Percentiles rank a stretch among this genome's conserved stretches.
These are phyloP conservation scores for Baorangia bicolor DNA, from an alignment of 768 basidiomycete genomes.

Conservation along the genomic window DNA sequence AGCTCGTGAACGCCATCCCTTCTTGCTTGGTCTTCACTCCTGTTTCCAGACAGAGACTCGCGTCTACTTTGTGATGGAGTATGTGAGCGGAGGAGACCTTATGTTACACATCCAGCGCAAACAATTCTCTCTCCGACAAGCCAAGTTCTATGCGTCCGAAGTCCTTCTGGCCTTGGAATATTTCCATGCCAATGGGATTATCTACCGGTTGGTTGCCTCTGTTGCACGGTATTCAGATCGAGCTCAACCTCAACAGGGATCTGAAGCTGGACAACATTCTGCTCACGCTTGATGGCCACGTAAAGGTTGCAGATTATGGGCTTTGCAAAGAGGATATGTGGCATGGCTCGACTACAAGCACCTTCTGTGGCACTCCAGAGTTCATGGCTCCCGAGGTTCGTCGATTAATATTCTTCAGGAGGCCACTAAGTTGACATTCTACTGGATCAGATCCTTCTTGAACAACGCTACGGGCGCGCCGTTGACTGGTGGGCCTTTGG, in stretches of 20 bases:
- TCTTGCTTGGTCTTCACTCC: slow-evolving; percentile 93
- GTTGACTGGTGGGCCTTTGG: slow-evolving; percentile 99
- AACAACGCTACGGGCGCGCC: slow-evolving; percentile 97
- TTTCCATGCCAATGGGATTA: slow-evolving; percentile 98
- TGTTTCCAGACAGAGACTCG: slow-evolving; percentile 99
- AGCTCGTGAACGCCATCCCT: slow-evolving; percentile 96
- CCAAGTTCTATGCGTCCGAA: slow-evolving; percentile 98
- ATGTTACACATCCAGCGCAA: slow-evolving; percentile 99
- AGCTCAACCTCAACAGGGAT: slow-evolving; percentile 56
- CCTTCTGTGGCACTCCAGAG: slow-evolving; percentile 99
- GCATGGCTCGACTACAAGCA: slow-evolving; percentile 93
- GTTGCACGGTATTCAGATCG: not conserved
- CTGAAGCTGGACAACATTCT: slow-evolving; percentile 98
- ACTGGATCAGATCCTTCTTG: slow-evolving; percentile 80
- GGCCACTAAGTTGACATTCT: slow-evolving; percentile 1
- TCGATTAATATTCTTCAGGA: not conserved
- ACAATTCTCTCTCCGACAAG: slow-evolving; percentile 97
- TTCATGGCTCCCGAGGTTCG: slow-evolving; percentile 99
- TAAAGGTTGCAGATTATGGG: slow-evolving; percentile 99
- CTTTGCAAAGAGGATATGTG: slow-evolving; percentile 99
- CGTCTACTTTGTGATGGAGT: slow-evolving; percentile 99
- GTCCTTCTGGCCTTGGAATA: slow-evolving; percentile 95
- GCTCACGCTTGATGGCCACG: slow-evolving; percentile 93
- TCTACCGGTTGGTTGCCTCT: slow-evolving; percentile 74
- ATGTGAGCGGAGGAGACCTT: slow-evolving; percentile 96